These are phyloP conservation scores for Peribolospora baueri DNA, from an alignment of 768 basidiomycete genomes.

Conservation along the genomic window DNA sequence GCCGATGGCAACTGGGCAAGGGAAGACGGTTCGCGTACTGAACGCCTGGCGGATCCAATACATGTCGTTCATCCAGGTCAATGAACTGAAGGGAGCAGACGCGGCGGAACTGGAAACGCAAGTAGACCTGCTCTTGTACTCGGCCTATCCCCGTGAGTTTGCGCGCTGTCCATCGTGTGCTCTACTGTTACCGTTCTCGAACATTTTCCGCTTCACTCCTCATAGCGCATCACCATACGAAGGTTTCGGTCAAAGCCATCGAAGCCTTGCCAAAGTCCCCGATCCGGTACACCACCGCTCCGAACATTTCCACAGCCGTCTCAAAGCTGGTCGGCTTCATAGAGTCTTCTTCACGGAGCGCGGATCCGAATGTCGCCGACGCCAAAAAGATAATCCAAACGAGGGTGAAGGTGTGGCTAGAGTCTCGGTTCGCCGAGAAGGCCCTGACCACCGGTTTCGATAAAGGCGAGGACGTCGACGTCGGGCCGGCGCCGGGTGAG, in stretches of 20 bases:
- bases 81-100: slow-evolving; percentile 50
- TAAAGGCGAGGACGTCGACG: no score
- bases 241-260: slow-evolving; percentile 34
- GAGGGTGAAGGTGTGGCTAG: no score
- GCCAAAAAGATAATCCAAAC: no score
- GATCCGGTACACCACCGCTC: slow-evolving; percentile 49
- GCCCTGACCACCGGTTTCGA: no score
- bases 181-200: background rate
- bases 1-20: background rate
- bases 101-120: slow-evolving; percentile 43
- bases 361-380: no score
- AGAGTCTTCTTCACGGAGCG: slow-evolving; percentile 21
- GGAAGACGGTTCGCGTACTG: no score
- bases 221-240: slow-evolving; percentile 50
- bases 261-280: slow-evolving; percentile 24
- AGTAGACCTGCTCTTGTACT: slow-evolving; percentile 45
- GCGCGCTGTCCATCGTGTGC: background rate
- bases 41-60: background rate
- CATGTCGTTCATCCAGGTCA: slow-evolving; percentile 23
- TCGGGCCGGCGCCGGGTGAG: no score
- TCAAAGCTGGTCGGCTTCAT: slow-evolving; percentile 41
- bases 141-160: slow-evolving; percentile 53
- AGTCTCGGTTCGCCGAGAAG: no score
- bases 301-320: slow-evolving; percentile 38
- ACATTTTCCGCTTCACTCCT: background rate